Percentiles rank a stretch among this genome's conserved stretches.
phyloP scores from a whole-genome alignment of 1,284 basidiomycete species.

The Puccinia triticina region DNA sequence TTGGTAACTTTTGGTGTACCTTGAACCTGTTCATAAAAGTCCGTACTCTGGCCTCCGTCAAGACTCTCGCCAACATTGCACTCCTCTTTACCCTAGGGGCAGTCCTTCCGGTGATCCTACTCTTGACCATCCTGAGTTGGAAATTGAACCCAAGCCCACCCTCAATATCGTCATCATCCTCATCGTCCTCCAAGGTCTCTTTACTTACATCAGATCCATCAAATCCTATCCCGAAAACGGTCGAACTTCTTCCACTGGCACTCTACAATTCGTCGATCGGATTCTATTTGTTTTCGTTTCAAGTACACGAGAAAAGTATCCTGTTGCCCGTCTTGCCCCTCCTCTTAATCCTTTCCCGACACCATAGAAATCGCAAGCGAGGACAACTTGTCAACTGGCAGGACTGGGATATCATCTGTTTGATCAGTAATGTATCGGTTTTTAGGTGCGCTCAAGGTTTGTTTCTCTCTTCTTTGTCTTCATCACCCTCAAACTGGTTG shows the following conservation, averaged over 20 bases:
- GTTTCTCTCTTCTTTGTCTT: background rate
- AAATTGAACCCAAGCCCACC: slow-evolving; percentile 57
- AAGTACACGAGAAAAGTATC: slow-evolving; percentile 92
- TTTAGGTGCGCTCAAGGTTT: slow-evolving; percentile 70
- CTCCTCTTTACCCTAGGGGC: slow-evolving; percentile 59
- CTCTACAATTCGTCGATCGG: slow-evolving; percentile 70
- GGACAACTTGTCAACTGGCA: slow-evolving; percentile 56
- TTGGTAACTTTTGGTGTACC: slow-evolving; percentile 92
- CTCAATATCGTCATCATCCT: slow-evolving; percentile 67
- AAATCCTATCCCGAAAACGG: slow-evolving; percentile 63
- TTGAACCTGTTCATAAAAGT: slow-evolving; percentile 86
- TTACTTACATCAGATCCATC: slow-evolving; percentile 10
- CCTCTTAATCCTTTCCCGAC: slow-evolving; percentile 70
- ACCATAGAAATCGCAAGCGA: slow-evolving; percentile 62
- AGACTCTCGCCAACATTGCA: slow-evolving; percentile 60
- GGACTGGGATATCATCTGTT: slow-evolving; percentile 61
- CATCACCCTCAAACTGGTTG: slow-evolving; percentile 7
- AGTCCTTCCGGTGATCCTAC: slow-evolving; percentile 58
- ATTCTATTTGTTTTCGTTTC: slow-evolving; percentile 93
- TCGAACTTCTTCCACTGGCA: slow-evolving; percentile 71
- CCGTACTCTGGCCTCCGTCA: slow-evolving; percentile 61
- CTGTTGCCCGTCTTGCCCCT: slow-evolving; percentile 83
- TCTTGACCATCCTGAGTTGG: slow-evolving; percentile 56
- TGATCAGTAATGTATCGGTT: slow-evolving; percentile 81
- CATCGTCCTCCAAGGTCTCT: slow-evolving; percentile 68